Conservation (phyloP, 2,329 filamentous ascomycete species). For the Drechslerella stenobrocha region DNA sequence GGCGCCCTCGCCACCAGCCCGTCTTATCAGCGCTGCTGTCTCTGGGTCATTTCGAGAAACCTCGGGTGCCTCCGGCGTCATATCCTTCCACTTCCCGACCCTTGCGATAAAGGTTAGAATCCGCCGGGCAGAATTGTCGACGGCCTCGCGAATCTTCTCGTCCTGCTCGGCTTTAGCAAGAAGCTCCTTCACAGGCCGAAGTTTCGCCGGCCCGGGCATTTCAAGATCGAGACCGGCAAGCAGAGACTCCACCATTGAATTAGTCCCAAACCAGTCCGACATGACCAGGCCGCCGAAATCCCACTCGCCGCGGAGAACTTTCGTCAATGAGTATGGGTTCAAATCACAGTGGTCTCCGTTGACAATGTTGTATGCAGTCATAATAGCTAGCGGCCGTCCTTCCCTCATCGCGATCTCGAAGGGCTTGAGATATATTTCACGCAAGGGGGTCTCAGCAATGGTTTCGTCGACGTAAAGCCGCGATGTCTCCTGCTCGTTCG, state of each 20-base stretch:
- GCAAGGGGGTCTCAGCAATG: slow-evolving; percentile 67
- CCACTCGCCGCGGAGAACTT: slow-evolving; percentile 55
- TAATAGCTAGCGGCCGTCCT: slow-evolving; percentile 70
- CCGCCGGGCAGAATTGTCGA: slow-evolving; percentile 24
- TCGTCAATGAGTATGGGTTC: slow-evolving; percentile 48
- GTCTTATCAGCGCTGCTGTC: slow-evolving; percentile 47
- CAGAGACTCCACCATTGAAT: slow-evolving; percentile 61
- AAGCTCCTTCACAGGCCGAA: slow-evolving; percentile 26
- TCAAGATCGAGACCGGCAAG: slow-evolving; percentile 64
- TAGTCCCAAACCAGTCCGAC: slow-evolving; percentile 57
- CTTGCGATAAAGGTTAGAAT: slow-evolving; percentile 34
- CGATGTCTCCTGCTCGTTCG: slow-evolving; percentile 72
- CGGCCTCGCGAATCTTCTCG: slow-evolving; percentile 23
- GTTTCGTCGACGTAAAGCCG: slow-evolving; percentile 67
- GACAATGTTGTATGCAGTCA: slow-evolving; percentile 70
- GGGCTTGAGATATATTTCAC: slow-evolving; percentile 73
- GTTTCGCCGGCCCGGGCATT: slow-evolving; percentile 60
- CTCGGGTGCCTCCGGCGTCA: slow-evolving; percentile 42
- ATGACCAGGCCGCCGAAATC: slow-evolving; percentile 56
- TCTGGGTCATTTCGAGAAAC: slow-evolving; percentile 31
- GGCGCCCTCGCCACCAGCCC: slow-evolving; percentile 51
- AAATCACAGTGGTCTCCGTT: slow-evolving; percentile 63
- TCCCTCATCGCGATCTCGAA: slow-evolving; percentile 73
- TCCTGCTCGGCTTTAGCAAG: slow-evolving; percentile 24
- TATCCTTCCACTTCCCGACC: slow-evolving; percentile 46